Percentiles rank a stretch among this genome's conserved stretches.
phyloP scores from a whole-genome alignment of 2,329 filamentous ascomycete genomes.

The Apiospora aurea region DNA sequence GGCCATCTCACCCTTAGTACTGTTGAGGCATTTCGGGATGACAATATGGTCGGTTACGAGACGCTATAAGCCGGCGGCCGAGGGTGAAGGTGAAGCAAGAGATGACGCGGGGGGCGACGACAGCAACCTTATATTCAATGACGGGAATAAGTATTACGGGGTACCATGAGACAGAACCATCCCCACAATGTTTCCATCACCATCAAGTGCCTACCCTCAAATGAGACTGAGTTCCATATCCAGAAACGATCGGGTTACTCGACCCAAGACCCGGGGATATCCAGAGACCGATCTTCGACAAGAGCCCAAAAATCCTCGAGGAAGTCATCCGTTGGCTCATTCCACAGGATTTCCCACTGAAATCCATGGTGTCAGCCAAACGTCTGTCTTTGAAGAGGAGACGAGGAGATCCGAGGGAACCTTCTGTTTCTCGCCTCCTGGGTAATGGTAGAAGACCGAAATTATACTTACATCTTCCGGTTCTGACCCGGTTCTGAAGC shows the following conservation, averaged over 20 bases:
- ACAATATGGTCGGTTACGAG: not conserved
- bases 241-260: not conserved
- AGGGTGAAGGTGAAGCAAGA: not conserved
- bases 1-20: constrained; percentile 20
- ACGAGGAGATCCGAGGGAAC: not conserved
- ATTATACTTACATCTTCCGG: not conserved
- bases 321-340: not conserved
- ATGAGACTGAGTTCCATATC: too few relatives aligned
- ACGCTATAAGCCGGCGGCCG: not conserved
- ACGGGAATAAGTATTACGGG: too few relatives aligned
- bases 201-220: not conserved
- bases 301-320: not conserved
- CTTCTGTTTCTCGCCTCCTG: not conserved
- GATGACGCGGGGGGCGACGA: not conserved
- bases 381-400: not conserved
- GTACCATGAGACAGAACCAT: too few relatives aligned
- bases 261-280: not conserved
- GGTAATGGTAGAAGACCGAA: not conserved
- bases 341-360: not conserved
- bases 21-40: not conserved
- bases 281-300: not conserved
- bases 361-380: not conserved
- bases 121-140: too few relatives aligned
- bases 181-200: not conserved
- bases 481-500: not conserved